Evolutionary conservation across 2,329 filamentous ascomycete species (phyloP).

Genomic region (Ustilaginoidea virens): DNA sequence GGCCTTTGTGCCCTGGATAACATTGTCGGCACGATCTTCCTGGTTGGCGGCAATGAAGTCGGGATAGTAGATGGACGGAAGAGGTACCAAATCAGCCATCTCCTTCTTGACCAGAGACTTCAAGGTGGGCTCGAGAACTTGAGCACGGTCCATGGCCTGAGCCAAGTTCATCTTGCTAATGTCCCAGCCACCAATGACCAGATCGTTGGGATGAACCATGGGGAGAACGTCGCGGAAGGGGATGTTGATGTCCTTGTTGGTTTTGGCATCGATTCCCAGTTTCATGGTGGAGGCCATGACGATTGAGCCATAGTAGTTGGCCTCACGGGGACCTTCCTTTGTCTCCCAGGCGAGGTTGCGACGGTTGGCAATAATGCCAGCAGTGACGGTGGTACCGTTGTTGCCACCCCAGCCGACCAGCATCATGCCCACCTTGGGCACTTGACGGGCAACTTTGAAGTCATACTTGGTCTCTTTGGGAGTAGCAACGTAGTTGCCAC

Average conservation of each 20-base stretch:
- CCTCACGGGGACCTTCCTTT: conserved; percentile 66
- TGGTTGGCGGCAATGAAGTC: conserved; percentile 99
- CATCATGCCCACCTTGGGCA: conserved; percentile 93
- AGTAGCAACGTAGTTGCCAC: conserved; percentile 67
- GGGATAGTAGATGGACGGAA: conserved; percentile 95
- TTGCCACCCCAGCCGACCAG: conserved; percentile 96
- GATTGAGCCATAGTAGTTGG: conserved; percentile 97
- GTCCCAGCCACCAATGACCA: conserved; percentile 93
- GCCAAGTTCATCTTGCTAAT: conserved; percentile 85
- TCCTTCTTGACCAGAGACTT: conserved; percentile 86
- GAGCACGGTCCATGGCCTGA: conserved; percentile 86
- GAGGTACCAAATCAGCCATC: conserved; percentile 74
- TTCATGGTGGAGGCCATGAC: conserved; percentile 97
- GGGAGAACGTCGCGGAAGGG: conserved; percentile 89
- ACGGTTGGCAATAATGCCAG: conserved; percentile 92
- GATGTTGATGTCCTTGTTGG: conserved; percentile 82
- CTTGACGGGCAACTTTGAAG: conserved; percentile 91
- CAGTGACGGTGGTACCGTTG: conserved; percentile 94
- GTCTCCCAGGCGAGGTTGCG: conserved; percentile 81
- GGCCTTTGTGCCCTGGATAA: conserved; percentile 71
- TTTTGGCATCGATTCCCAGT: conserved; percentile 75
- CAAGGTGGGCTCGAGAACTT: conserved; percentile 87
- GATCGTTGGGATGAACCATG: conserved; percentile 94
- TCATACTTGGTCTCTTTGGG: conserved; percentile 86
- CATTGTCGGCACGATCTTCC: conserved; percentile 86